Evolutionary conservation across 306 rosid species (phyloP).

Genomic region (Purshia tridentata): DNA sequence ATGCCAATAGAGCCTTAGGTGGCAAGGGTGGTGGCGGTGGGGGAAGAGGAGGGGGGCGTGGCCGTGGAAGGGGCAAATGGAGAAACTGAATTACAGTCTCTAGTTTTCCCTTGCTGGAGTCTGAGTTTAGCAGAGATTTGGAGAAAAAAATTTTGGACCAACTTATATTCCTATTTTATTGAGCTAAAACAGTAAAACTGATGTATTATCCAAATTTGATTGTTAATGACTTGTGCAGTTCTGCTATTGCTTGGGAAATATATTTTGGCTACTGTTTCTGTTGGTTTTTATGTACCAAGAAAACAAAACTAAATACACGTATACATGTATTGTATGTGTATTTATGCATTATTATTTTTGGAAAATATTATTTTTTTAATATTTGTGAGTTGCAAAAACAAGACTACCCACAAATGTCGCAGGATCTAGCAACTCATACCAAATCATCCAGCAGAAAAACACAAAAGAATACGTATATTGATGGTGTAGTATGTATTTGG

Average conservation of each 20-base stretch:
- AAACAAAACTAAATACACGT: no score
- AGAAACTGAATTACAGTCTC: conserved; percentile 46
- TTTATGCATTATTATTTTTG: no score
- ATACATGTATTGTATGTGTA: no score
- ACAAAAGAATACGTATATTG: no score
- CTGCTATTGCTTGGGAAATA: conserved; percentile 1
- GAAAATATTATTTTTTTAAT: no score
- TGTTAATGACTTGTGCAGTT: not conserved
- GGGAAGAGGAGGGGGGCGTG: conserved; percentile 57
- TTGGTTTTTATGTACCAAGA: not conserved
- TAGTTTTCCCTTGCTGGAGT: not conserved
- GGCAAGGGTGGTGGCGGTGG: conserved; percentile 58
- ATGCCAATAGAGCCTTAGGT: conserved; percentile 51
- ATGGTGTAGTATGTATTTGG: no score
- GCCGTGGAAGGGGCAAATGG: conserved; percentile 53
- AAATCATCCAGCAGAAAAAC: no score
- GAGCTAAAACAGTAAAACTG: not conserved
- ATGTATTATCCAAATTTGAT: conserved; percentile 12
- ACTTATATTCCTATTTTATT: not conserved
- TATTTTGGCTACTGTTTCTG: not conserved
- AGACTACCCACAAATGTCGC: no score
- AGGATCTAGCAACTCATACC: no score
- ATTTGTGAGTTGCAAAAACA: no score
- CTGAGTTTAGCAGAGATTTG: not conserved
- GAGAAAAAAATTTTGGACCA: not conserved